Conservation (phyloP, 2,329 filamentous ascomycete genomes). For the Arachnopeziza araneosa region DNA sequence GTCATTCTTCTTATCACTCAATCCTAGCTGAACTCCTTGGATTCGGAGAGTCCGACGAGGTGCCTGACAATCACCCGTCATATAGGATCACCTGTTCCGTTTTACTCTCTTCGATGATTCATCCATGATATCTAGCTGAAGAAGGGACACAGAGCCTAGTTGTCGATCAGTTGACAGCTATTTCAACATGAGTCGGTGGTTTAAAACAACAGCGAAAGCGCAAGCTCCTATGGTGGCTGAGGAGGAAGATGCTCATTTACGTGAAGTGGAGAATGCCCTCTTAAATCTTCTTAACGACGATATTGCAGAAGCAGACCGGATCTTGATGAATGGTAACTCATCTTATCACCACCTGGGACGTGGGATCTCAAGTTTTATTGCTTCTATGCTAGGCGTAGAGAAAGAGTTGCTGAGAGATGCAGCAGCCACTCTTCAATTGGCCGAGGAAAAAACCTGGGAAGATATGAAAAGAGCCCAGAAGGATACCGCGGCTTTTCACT, state of each 20-base stretch:
- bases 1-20: background rate
- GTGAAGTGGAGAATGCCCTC: conserved; percentile 58
- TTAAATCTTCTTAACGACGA: conserved; percentile 83
- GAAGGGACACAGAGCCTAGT: conserved; percentile 1
- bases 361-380: conserved; percentile 77
- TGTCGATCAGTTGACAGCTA: background rate
- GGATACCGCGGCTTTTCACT: conserved; percentile 50
- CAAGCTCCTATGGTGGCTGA: conserved; percentile 27
- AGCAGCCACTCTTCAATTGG: conserved; percentile 62
- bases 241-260: conserved; percentile 49
- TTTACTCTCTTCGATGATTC: background rate
- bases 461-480: conserved; percentile 72
- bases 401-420: conserved; percentile 87
- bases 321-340: conserved; percentile 66
- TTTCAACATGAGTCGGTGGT: conserved; percentile 29
- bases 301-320: conserved; percentile 73
- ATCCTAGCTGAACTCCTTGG: no score
- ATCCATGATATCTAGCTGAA: background rate
- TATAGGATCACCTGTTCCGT: background rate
- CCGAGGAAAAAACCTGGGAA: conserved; percentile 69
- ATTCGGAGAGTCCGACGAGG: no score
- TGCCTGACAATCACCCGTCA: background rate
- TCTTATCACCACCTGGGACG: conserved; percentile 84
- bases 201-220: conserved; percentile 22
- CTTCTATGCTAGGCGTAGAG: conserved; percentile 84